Evolutionary conservation across 2,329 filamentous ascomycete genomes (phyloP), one percentile per base, ranked within the genome.

Genomic region (Thermothelomyces thermophilus): DNA sequence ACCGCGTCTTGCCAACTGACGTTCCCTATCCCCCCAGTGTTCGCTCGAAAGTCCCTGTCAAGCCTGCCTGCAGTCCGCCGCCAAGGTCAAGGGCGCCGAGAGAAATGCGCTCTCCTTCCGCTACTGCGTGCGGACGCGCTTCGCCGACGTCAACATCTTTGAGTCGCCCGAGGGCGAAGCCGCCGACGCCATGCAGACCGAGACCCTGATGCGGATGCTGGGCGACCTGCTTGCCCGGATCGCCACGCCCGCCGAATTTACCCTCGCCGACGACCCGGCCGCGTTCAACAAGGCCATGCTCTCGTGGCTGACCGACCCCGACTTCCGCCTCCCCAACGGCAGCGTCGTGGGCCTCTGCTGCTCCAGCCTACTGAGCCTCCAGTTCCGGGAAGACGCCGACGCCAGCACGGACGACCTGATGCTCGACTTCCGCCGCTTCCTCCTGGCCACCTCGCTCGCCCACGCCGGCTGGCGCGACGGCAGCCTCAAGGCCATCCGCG

Each of bases 61-160:
- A 44, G 56, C 60, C 14, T 63, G 62, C 44, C 47, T 62, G 14
- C 56, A 57, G 11, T 64, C 61, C 16, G 62, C 61, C 13, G 57
- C 62, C 31, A 54, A 50, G 17, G 60, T 62, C 31, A 54, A 50
- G 17, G 60, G 60, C 1, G 57, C 49, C 17, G 58, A 60, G 52
- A 56, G 59, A 33, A 64, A 60, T 46, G 62, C 63, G 0, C 37
- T 64, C 43, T 62, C 60, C 1, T 63, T 62, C 34, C 62, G 60
- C 51, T 64, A 60, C 58, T 63, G 60, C 50, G 58, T 64, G 13
- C 54, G 62, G 8, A 63, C 62, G 5, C 53, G 58, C 10, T 64
- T 63, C 46, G 52, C 46, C 51, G 62, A 64, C 44, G 58, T 63
- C 37, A 60, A 65, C 52, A 64, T 64, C 37, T 62, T 62, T 22